Percentiles rank a stretch among this genome's conserved stretches.
Conservation (phyloP, 441 rosid species). For the Pelargonium myrrhifolium region DNA sequence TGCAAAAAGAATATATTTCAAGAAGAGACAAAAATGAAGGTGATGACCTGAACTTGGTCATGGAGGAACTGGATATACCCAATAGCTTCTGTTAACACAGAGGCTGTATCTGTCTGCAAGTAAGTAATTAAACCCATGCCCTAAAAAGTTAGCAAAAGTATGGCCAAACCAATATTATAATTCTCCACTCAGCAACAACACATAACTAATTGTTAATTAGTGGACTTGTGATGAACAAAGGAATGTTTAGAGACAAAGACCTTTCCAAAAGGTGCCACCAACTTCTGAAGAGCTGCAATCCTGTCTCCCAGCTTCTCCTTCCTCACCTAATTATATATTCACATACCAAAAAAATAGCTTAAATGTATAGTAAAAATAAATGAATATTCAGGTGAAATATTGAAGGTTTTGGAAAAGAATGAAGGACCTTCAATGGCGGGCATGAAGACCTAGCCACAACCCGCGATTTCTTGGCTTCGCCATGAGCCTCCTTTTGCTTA, state of each 20-base stretch:
- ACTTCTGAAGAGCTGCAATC: slow-evolving; percentile 48
- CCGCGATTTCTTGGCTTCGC: slow-evolving; percentile 21
- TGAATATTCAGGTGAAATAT: neutral
- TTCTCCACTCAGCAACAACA: no score
- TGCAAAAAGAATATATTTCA: no score
- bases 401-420: neutral
- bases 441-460: slow-evolving; percentile 18
- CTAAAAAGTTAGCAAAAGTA: neutral
- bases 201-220: neutral
- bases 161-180: slow-evolving; percentile 2
- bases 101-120: slow-evolving; percentile 59
- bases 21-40: no score
- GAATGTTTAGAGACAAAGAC: slow-evolving; percentile 17
- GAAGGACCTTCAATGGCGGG: slow-evolving; percentile 32
- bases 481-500: slow-evolving; percentile 20
- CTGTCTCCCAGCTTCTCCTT: slow-evolving; percentile 51
- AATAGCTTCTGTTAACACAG: slow-evolving; percentile 53
- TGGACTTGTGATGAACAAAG: slow-evolving; percentile 2
- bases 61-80: slow-evolving; percentile 54
- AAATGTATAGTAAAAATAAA: neutral
- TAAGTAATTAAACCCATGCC: neutral
- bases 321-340: slow-evolving; percentile 26
- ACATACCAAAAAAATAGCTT: neutral
- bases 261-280: slow-evolving; percentile 63
- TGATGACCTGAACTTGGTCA: slow-evolving; percentile 36